These are phyloP conservation scores for Aspergillus hancockii DNA, from an alignment of 495 filamentous ascomycete genomes.

Conservation along the genomic window DNA sequence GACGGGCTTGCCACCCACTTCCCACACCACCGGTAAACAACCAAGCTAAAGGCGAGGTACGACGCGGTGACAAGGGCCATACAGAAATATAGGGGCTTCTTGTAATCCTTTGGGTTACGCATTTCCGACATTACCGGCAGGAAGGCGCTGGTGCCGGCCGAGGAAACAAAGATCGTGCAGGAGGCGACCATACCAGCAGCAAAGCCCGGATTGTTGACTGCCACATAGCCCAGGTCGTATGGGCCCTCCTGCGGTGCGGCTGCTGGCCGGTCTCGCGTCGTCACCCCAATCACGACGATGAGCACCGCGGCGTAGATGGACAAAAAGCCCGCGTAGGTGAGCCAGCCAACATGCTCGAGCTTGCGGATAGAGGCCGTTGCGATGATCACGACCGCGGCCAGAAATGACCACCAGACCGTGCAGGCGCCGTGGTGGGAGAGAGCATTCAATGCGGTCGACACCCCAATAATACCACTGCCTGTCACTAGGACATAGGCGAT, in stretches of 20 bases:
- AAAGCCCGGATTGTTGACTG: conserved; percentile 30
- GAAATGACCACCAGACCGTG: conserved; percentile 41
- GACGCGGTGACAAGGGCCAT: conserved; percentile 61
- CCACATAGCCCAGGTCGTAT: conserved; percentile 47
- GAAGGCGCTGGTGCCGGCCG: conserved; percentile 63
- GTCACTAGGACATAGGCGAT: conserved; percentile 47
- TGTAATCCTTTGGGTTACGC: conserved; percentile 62
- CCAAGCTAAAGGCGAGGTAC: conserved; percentile 51
- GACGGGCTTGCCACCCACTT: conserved; percentile 65
- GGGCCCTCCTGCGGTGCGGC: conserved; percentile 32
- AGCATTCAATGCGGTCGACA: conserved; percentile 49
- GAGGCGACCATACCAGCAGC: conserved; percentile 36
- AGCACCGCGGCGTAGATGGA: conserved; percentile 46
- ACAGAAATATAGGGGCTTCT: conserved; percentile 61
- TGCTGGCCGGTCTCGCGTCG: conserved; percentile 36
- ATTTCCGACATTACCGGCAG: conserved; percentile 75
- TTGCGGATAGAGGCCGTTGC: conserved; percentile 38
- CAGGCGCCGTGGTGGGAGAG: conserved; percentile 47
- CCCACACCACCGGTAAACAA: conserved; percentile 70
- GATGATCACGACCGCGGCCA: conserved; percentile 65
- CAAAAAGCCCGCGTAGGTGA: conserved; percentile 43
- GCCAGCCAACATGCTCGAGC: conserved; percentile 40
- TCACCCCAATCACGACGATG: conserved; percentile 48
- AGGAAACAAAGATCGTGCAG: conserved; percentile 38
- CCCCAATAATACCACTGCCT: conserved; percentile 48